Evolutionary conservation across 78 protist species (phyloP), one percentile per base, ranked within the genome.

Genomic region (Dictyostelium firmibasis): DNA sequence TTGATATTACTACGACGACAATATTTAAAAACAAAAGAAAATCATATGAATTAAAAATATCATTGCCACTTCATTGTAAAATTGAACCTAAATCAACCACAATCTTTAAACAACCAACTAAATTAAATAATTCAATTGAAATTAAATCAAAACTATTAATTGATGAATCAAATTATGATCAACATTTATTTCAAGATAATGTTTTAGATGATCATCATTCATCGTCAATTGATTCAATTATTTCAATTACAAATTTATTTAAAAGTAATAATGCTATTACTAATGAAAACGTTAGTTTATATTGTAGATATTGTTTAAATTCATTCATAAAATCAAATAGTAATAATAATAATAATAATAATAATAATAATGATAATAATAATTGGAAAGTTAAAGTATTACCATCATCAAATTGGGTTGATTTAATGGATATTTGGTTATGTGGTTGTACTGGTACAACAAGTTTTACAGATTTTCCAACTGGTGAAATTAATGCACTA

Each of bases 381-480:
- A 27, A 27, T 67, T 81, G 44, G 35, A 81, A 29, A 31, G 20
- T 53, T n/a, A 81, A 81, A 53, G 14, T 81, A 43, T 53, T 88
- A 43, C 93, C 93, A 10, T 88, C 93, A 38, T 74, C 84, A 1
- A 88, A 79, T 67, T 88, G 93, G 93, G 43, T 83, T 1, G 93
- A 88, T 29, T 64, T 88, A 47, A 79, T 79, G 62, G 93, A 88
- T 88, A 44, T 88, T 35, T 88, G 93, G 93, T 47, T 88, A 6
- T 88, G 93, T 79, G 93, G 93, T 78, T 88, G 93, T 33, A 88
- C 93, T 20, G 93, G 93, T 25, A 36, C 57, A 23, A 41, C 78
- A 23, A 47, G 77, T 33, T 88, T 88, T 50, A 79, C 41, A 11
- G 86, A 62, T 31, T 47, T 88, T 1, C 93, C 93, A 38, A 41